Base-by-base conservation (phyloP, 83 land plant genomes). In the Picea abies region DNA sequence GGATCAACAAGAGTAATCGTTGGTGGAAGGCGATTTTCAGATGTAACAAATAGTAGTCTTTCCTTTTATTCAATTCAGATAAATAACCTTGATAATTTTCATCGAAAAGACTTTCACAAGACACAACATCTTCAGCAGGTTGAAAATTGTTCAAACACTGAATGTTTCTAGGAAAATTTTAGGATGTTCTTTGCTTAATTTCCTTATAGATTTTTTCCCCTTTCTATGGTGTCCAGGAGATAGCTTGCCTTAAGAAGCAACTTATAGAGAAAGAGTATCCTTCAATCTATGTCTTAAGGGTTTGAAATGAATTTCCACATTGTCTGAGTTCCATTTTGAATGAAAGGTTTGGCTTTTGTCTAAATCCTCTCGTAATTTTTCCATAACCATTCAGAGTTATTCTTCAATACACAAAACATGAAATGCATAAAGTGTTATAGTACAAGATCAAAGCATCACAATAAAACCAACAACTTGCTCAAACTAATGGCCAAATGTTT, bases 401-500 rank as follows among this genome's bases (percentile, higher is more conserved):
- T 73, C 58, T 44, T 44, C 56, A 73, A 73, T 73, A 49, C 58
- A 73, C 77, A 16, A 72, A 25, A 41, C 76, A 20, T 39, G 76
- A 72, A 44, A 19, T 72, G 56, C 76, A 72, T 47, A 72, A 72
- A 72, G 56, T 49, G 7, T 8, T 39, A 22, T n/a, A n/a, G 25
- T 19, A 39, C 44, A 39, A 47, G 2, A 19, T 39, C 56, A 72
- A 72, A 41, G 20, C 56, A 72, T 72, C 76, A 0, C 76, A 72
- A 49, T 58, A 72, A 72, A 72, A 72, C 58, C 41, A 20, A 56
- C 76, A 72, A 12, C 56, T 72, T 22, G 10, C 56, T 72, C 56
- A 72, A 44, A 41, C 76, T 23, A 72, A 72, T 72, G 76, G 76
- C 52, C 76, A 72, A 41, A 72, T 72, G 56, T 72, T 72, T 44